Evolutionary conservation across 352 stramenopile genomes (phyloP).

Genomic region (Pythium aquatile): DNA sequence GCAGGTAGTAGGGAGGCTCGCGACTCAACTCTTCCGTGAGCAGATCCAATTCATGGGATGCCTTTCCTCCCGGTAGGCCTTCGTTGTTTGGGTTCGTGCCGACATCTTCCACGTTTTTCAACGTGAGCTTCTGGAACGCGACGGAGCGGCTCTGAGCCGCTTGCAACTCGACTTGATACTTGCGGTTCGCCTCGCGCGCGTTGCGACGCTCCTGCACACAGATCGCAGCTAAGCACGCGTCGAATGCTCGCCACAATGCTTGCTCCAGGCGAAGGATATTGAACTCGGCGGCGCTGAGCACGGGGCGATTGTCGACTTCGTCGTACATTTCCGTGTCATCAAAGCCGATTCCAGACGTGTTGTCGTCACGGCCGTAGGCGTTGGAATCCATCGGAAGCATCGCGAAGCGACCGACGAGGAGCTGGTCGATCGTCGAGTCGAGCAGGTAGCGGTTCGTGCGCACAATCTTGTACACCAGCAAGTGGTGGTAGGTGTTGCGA

Average conservation of each 20-base stretch:
- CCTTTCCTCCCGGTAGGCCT: conserved; percentile 50
- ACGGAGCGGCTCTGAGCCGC: conserved; percentile 46
- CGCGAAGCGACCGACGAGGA: conserved; percentile 59
- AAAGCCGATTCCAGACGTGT: conserved; percentile 17
- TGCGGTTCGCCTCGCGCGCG: conserved; percentile 56
- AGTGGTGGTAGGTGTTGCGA: conserved; percentile 66
- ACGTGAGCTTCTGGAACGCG: conserved; percentile 57
- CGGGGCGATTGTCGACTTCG: conserved; percentile 22
- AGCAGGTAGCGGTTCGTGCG: conserved; percentile 61
- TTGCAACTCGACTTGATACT: conserved; percentile 55
- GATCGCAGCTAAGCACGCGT: conserved; percentile 64
- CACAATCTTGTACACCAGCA: conserved; percentile 66
- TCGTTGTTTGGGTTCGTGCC: conserved; percentile 41
- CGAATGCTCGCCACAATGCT: conserved; percentile 72
- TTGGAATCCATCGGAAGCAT: conserved; percentile 37
- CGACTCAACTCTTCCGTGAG: conserved; percentile 56
- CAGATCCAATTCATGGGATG: conserved; percentile 52
- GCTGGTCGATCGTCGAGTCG: conserved; percentile 61
- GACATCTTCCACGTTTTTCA: conserved; percentile 33
- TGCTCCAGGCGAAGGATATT: conserved; percentile 56
- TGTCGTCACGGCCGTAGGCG: conserved; percentile 31
- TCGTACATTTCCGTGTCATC: conserved; percentile 24
- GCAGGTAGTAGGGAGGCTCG: conserved; percentile 71
- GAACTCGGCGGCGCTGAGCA: conserved; percentile 46
- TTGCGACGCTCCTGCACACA: conserved; percentile 54